Base-by-base conservation (phyloP, 1,139 yeast species). In the Pneumocystis canis region DNA sequence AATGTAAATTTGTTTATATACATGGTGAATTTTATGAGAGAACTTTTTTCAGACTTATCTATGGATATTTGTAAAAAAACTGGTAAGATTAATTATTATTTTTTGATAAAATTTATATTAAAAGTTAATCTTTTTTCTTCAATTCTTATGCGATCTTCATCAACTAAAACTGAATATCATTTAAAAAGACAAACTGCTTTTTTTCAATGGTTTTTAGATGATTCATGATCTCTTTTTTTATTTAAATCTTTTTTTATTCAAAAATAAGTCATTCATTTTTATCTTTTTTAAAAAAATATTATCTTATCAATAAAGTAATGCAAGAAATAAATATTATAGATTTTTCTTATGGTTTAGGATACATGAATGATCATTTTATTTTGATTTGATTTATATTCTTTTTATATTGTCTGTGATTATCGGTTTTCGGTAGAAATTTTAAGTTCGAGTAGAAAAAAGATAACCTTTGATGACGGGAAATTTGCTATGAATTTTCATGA, bases 1-100 rank as follows among this genome's bases (percentile, higher is more conserved):
- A 54, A 58, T 18, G 53, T 60, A 18, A 63, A 63, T 28, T 60
- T 63, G n/a, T 54, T 63, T 31, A 58, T 63, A 30, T 63, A 62
- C 61, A 37, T 63, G 30, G 40, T 39, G 3, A 61, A 58, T 11
- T 63, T 63, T 35, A 32, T 62, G n/a, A 14, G 54, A 18, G 47
- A 61, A 3, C 20, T 61, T 37, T 58, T 9, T 53, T 31, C n/a
- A 0, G 30, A 47, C 14, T 47, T 20, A 25, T 11, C 54, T 11
- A 7, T 47, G 6, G 31, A 47, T 47, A 9, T n/a, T 47, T 47
- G 20, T 11, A 9, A 25, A 20, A 47, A 6, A 47, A 47, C 14
- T 25, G 28, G 54, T 47, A 11, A 11, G 31, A 11, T 47, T 47
- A 25, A 25, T 11, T 16, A 9, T 4, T 41, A 9, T 41, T 41